These are phyloP conservation scores for Potentilla sterilis DNA, from an alignment of 306 rosid species.

Conservation along the genomic window DNA sequence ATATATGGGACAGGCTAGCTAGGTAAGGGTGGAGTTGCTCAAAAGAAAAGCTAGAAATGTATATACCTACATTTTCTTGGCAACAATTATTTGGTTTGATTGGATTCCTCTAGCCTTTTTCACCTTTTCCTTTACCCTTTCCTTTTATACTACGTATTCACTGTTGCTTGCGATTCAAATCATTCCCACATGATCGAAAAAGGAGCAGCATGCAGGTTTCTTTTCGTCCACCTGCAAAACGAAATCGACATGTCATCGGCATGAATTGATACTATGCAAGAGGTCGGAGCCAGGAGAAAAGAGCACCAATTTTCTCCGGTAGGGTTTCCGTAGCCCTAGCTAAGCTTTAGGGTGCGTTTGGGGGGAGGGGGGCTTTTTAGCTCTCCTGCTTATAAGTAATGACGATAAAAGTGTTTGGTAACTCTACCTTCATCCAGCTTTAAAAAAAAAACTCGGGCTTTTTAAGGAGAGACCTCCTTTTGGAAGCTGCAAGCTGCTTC, in stretches of 20 bases:
- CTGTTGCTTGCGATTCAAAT: neutral
- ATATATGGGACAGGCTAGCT: neutral
- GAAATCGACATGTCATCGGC: neutral
- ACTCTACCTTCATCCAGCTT: no score
- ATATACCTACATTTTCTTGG: neutral
- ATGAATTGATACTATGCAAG: neutral
- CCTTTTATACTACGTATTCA: neutral
- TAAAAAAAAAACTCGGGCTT: no score
- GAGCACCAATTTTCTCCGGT: neutral
- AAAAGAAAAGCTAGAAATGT: slow-evolving; percentile 7
- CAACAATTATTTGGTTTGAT: slow-evolving; percentile 2
- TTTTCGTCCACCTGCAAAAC: neutral
- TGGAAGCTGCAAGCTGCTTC: no score
- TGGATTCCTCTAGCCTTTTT: neutral
- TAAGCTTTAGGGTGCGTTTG: no score
- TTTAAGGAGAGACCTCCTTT: no score
- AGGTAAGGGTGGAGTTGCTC: slow-evolving; percentile 7
- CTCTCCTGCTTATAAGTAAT: no score
- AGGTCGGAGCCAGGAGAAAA: no score
- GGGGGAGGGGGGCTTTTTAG: no score
- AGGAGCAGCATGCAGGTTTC: neutral
- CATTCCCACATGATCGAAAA: neutral
- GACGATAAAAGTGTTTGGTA: no score
- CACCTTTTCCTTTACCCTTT: neutral
- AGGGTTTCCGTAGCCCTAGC: no score